phyloP scores from a whole-genome alignment of 441 rosid species.

The Sinapis alba region DNA sequence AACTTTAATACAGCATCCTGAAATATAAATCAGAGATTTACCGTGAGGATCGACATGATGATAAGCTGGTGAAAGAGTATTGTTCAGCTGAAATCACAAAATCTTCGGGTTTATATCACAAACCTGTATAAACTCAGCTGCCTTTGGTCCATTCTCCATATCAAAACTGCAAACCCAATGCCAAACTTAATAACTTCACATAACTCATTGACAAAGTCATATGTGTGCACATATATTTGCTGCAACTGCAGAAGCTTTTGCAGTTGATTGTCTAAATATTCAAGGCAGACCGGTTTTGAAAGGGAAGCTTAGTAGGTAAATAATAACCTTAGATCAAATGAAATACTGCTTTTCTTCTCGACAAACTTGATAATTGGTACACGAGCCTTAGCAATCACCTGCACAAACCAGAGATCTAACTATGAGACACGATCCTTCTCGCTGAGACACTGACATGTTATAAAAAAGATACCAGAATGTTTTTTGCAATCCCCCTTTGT shows the following conservation, averaged over 20 bases:
- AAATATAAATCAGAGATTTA: conserved; percentile 13
- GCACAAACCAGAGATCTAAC: conserved; percentile 18
- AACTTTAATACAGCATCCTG: conserved; percentile 71
- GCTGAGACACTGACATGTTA: conserved; percentile 13
- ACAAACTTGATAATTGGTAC: conserved; percentile 91
- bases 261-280: too few relatives aligned
- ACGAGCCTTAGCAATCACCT: conserved; percentile 95
- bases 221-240: neutral
- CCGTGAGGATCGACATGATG: neutral
- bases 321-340: conserved; percentile 83
- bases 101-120: conserved; percentile 21
- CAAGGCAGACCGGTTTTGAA: neutral
- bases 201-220: neutral
- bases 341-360: conserved; percentile 74
- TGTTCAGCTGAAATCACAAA: neutral
- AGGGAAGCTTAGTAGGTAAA: neutral
- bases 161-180: conserved; percentile 68
- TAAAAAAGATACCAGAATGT: conserved; percentile 57
- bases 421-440: neutral
- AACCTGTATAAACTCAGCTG: conserved; percentile 93
- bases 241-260: neutral
- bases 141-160: conserved; percentile 85
- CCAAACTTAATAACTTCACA: conserved; percentile 20
- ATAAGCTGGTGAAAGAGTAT: neutral
- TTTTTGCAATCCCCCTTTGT: conserved; percentile 79